phyloP scores from a whole-genome alignment of 2,329 filamentous ascomycete species.

The Venturia oleaginea region DNA sequence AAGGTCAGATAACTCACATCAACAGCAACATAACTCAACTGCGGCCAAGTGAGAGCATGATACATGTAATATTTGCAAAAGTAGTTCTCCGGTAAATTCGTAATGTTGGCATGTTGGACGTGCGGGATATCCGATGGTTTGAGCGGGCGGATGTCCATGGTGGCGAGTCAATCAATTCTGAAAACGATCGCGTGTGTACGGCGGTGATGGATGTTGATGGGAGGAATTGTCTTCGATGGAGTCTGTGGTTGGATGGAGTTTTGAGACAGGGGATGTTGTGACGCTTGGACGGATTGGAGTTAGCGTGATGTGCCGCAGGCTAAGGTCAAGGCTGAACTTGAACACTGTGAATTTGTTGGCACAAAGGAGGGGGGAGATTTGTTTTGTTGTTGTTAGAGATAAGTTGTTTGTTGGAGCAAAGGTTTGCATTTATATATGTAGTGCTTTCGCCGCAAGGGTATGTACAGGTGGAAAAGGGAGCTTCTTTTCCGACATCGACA shows the following conservation, averaged over 20 bases:
- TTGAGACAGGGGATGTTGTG: background rate
- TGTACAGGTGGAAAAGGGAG: background rate
- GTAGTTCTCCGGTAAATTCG: constrained; percentile 98
- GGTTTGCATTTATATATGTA: background rate
- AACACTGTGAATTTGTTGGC: background rate
- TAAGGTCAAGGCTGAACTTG: background rate
- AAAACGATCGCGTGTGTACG: background rate
- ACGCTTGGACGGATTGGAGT: background rate
- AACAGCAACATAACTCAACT: constrained; percentile 92
- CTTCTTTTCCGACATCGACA: background rate
- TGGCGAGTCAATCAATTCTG: background rate
- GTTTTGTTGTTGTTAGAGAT: background rate
- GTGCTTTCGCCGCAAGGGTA: background rate
- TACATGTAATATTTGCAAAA: constrained; percentile 99
- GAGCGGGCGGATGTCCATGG: constrained; percentile 86
- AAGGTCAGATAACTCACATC: constrained; percentile 43
- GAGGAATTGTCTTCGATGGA: background rate
- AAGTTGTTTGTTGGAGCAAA: background rate
- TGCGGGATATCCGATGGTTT: constrained; percentile 75
- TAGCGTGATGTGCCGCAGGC: background rate
- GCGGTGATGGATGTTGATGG: background rate
- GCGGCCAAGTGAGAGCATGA: constrained; percentile 95
- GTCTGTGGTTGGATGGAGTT: background rate
- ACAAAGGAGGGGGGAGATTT: background rate
- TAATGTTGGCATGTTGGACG: constrained; percentile 97